Percentiles rank a stretch among this genome's conserved stretches.
These are phyloP conservation scores for Brasenia schreberi DNA, from an alignment of 164 flowering plant genomes.

Conservation along the genomic window DNA sequence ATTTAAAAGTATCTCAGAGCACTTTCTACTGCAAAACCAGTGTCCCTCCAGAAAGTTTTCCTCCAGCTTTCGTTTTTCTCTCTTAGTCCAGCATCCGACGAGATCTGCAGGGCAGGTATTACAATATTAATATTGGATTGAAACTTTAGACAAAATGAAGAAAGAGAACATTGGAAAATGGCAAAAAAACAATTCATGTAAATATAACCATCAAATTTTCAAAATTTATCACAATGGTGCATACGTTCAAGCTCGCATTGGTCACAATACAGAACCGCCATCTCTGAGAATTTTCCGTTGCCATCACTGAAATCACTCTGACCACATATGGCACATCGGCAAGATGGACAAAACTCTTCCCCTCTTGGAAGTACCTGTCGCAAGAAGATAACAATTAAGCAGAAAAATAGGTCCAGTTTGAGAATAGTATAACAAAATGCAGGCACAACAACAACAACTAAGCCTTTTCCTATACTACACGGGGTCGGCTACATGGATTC, in stretches of 20 bases:
- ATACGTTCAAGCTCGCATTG: conserved; percentile 74
- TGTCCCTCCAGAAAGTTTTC: not conserved
- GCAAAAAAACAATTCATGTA: no score
- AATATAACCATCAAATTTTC: not conserved
- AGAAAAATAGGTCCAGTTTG: not conserved
- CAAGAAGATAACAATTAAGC: not conserved
- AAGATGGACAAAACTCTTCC: conserved; percentile 84
- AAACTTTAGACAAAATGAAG: not conserved
- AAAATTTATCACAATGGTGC: conserved; percentile 10
- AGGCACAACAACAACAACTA: no score
- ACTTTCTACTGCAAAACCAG: not conserved
- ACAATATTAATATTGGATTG: no score
- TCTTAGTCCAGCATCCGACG: conserved; percentile 33
- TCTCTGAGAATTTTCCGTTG: conserved; percentile 12
- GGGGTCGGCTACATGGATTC: no score
- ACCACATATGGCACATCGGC: conserved; percentile 64
- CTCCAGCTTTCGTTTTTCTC: conserved; percentile 8
- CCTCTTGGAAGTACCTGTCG: conserved; percentile 62
- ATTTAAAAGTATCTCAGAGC: not conserved
- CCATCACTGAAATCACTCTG: conserved; percentile 16
- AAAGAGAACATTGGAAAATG: no score
- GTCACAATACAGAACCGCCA: conserved; percentile 28
- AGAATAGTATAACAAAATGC: no score
- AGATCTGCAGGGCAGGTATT: conserved; percentile 46
- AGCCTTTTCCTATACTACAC: no score